Base-by-base conservation (phyloP, 176 grass and related monocot species). In the Hyparrhenia diplandra region DNA sequence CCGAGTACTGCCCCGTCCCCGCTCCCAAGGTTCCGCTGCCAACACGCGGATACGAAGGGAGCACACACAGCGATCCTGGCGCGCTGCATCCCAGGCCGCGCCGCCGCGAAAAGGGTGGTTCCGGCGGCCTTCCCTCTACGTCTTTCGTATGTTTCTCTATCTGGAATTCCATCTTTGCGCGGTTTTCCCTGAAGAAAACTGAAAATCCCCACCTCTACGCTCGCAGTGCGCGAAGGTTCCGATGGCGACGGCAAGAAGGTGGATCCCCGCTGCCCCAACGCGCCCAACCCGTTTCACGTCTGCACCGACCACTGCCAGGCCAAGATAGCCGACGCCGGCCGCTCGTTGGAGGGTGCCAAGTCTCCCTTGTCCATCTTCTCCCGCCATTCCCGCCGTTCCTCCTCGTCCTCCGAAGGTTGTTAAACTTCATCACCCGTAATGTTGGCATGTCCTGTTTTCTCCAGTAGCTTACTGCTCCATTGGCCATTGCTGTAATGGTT, bases 271-370 rank as follows among this genome's bases (percentile, higher is more conserved):
- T 99, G 96, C 84, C 87, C 82, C 36, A 95, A 93, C 88, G 88
- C 88, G 14, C 8, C 87, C 40, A 99, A 99, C 73, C 92, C 90
- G 2, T 99, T 86, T 79, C 96, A 99, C 67, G 78, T 89, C 27
- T 99, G 96, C 64, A 84, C 86, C 10, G 84, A 95, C 8, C 64
- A 89, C 67, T 99, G 96, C 88, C 43, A 62, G 10, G 32, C 75
- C 43, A 99, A 88, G 81, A 89, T 83, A 5, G 62, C 79, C 46
- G 75, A 77, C 13, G 75, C 17, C 4, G 73, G 67, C 59, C 82
- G 88, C 21, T 82, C 84, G 79, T 62, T 45, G 49, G 83, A 92
- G 57, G 89, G 84, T 4, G 72, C 31, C 41, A 85, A 84, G 54
- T 32, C 31, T 32, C 31, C 31, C 31, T 2, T 32, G 31, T 32